phyloP scores from a whole-genome alignment of 257 asterid species.

The Solanum pimpinellifolium region DNA sequence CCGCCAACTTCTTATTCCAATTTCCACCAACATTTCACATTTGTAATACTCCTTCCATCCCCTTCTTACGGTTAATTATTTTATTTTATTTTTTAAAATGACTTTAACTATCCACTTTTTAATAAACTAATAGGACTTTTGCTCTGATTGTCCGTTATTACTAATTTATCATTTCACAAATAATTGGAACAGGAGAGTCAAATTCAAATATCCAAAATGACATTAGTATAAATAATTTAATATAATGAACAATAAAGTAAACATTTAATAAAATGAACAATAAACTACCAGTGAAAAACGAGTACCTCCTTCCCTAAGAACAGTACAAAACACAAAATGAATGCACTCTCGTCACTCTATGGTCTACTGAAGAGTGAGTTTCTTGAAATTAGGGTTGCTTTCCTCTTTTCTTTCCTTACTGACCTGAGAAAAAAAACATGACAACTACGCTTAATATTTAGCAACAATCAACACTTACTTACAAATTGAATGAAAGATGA shows the following conservation, averaged over 20 bases:
- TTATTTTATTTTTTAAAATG: background rate
- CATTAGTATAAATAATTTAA: background rate
- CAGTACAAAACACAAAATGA: background rate
- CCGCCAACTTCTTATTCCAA: background rate
- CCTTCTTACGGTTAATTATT: background rate
- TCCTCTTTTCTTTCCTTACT: background rate
- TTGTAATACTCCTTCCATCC: background rate
- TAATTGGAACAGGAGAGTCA: background rate
- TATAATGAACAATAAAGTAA: background rate
- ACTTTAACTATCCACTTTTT: background rate
- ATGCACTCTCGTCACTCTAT: background rate
- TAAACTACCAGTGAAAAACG: background rate
- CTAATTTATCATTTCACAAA: background rate
- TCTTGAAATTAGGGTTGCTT: background rate
- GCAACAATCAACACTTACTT: background rate
- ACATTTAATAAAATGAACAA: background rate
- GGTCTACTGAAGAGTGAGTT: background rate
- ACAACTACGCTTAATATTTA: background rate
- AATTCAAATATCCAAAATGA: background rate
- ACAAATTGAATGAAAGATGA: background rate
- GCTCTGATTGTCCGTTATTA: background rate
- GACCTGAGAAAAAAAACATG: background rate
- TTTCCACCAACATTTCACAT: background rate
- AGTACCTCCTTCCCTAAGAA: background rate
- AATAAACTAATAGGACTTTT: background rate